Percentiles rank a stretch among this genome's conserved stretches.
These are phyloP conservation scores for Turritis glabra DNA, from an alignment of 345 rosid genomes.

Conservation along the genomic window DNA sequence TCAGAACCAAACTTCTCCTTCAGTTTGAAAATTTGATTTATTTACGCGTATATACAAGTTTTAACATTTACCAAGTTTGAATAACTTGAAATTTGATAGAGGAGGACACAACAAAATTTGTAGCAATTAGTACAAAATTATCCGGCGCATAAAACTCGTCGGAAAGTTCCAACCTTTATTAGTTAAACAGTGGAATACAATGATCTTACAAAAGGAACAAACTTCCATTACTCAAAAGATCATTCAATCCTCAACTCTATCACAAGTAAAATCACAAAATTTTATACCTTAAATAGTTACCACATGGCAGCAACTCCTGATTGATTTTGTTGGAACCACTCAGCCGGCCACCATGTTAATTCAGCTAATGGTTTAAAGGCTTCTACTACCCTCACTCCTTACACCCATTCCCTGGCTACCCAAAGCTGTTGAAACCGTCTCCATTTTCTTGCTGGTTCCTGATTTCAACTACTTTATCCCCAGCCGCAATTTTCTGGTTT, in stretches of 20 bases:
- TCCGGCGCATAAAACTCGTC: background rate
- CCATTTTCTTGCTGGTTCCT: constrained; percentile 65
- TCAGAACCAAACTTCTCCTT: background rate
- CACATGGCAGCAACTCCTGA: constrained; percentile 42
- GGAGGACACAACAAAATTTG: too few species aligned
- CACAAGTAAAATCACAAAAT: constrained; percentile 8
- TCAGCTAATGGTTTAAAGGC: constrained; percentile 50
- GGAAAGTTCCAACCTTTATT: constrained; percentile 23
- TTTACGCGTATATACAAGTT: too few species aligned
- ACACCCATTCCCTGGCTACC: constrained; percentile 80
- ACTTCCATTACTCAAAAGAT: background rate
- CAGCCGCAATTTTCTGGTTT: constrained; percentile 57
- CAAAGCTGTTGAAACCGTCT: constrained; percentile 65
- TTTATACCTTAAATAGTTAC: constrained; percentile 6
- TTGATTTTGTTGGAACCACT: constrained; percentile 63
- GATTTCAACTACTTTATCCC: constrained; percentile 63
- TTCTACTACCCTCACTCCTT: constrained; percentile 64
- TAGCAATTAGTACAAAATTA: constrained; percentile 4
- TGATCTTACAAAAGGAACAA: background rate
- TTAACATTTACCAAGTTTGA: too few species aligned
- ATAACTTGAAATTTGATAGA: too few species aligned
- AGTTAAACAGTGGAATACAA: constrained; percentile 13
- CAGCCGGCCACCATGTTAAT: constrained; percentile 78
- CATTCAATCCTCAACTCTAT: background rate
- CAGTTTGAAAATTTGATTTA: too few species aligned